These are phyloP conservation scores for Aspergillus pseudotamarii DNA, from an alignment of 2,329 filamentous ascomycete species.

Conservation along the genomic window DNA sequence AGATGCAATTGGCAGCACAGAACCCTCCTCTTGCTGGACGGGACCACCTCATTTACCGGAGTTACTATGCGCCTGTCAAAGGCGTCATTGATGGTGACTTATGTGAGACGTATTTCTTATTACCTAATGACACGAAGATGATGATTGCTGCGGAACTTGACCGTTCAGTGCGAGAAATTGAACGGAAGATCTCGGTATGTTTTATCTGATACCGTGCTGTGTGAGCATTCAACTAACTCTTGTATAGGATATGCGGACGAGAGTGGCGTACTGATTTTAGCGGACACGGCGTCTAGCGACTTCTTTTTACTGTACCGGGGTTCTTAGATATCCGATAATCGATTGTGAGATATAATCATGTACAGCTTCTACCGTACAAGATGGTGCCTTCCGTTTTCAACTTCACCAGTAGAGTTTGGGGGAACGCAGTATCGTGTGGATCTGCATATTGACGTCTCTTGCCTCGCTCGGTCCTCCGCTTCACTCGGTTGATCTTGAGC, in stretches of 20 bases:
- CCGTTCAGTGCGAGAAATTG: slow-evolving; percentile 86
- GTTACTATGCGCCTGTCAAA: slow-evolving; percentile 96
- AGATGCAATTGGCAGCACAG: slow-evolving; percentile 82
- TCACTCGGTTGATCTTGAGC: slow-evolving; percentile 43
- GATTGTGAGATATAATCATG: slow-evolving; percentile 19
- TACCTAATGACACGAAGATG: slow-evolving; percentile 87
- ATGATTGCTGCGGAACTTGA: slow-evolving; percentile 94
- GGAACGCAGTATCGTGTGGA: not conserved
- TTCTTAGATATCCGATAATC: slow-evolving; percentile 29
- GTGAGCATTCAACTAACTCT: slow-evolving; percentile 19
- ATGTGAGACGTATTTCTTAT: slow-evolving; percentile 84
- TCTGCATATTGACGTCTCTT: slow-evolving; percentile 43
- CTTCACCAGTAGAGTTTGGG: not conserved
- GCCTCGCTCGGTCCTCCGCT: slow-evolving; percentile 53
- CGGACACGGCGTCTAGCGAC: slow-evolving; percentile 27
- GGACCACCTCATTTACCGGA: slow-evolving; percentile 92
- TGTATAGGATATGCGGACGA: slow-evolving; percentile 57
- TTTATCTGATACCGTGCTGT: not conserved
- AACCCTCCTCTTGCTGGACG: slow-evolving; percentile 86
- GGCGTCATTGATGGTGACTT: slow-evolving; percentile 96
- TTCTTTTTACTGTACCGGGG: slow-evolving; percentile 23
- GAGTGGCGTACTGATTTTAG: slow-evolving; percentile 55
- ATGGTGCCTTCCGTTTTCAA: not conserved
- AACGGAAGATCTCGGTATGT: slow-evolving; percentile 83
- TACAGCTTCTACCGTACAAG: slow-evolving; percentile 12